phyloP scores from a whole-genome alignment of 116 monocot species.

The Zostera marina region DNA sequence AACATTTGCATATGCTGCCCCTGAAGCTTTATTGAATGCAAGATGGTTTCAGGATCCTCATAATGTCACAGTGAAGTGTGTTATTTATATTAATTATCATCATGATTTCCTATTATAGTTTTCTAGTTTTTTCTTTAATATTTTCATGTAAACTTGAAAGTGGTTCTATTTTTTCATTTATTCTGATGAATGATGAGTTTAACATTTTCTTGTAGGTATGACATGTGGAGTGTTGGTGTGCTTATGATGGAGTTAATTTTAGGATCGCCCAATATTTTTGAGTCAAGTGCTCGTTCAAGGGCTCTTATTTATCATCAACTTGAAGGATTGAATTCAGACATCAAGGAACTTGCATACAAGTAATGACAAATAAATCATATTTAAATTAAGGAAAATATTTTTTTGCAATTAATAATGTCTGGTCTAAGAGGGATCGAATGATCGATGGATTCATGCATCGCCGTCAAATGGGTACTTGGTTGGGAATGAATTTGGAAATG shows the following conservation, averaged over 20 bases:
- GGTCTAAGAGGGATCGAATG: no score
- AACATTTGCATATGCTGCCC: conserved; percentile 80
- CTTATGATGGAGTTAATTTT: conserved; percentile 79
- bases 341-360: conserved; percentile 83
- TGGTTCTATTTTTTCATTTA: neutral
- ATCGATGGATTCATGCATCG: no score
- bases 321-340: conserved; percentile 66
- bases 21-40: conserved; percentile 80
- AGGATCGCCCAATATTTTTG: conserved; percentile 78
- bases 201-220: conserved; percentile 42
- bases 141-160: neutral
- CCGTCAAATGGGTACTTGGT: no score
- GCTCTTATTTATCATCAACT: conserved; percentile 68
- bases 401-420: no score
- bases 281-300: conserved; percentile 55
- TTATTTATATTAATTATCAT: neutral
- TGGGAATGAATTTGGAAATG: no score
- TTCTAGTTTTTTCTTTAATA: conserved; percentile 1
- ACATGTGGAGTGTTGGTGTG: conserved; percentile 94
- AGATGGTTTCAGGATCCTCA: conserved; percentile 62
- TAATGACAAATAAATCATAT: conserved; percentile 12
- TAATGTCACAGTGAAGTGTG: conserved; percentile 41
- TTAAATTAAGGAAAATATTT: neutral
- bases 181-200: neutral
- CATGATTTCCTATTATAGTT: neutral